These are phyloP conservation scores for Moniliella sp. DNA, from an alignment of 1,284 basidiomycete species.

Conservation along the genomic window DNA sequence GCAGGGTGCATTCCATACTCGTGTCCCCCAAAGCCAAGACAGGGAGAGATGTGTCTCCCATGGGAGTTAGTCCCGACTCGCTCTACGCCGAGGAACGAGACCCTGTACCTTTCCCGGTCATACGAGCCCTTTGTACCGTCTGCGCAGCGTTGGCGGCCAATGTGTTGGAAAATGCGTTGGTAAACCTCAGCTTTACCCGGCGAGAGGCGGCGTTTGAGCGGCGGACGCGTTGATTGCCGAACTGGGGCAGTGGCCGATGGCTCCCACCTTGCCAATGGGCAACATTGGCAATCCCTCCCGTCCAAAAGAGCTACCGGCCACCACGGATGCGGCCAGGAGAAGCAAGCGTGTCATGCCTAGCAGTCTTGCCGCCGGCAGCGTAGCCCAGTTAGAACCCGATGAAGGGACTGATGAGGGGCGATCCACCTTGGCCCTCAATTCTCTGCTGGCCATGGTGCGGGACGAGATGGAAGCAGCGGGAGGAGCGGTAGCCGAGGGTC, in stretches of 20 bases:
- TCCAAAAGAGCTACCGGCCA: too few species aligned
- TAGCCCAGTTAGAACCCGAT: too few species aligned
- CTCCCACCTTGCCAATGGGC: constrained; percentile 8
- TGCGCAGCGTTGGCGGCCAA: constrained; percentile 21
- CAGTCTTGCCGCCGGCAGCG: too few species aligned
- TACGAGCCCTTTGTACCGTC: constrained; percentile 20
- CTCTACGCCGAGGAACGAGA: constrained; percentile 1
- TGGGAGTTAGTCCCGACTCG: background rate
- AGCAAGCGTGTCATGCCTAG: too few species aligned
- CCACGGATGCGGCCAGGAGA: too few species aligned
- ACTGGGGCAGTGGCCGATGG: constrained; percentile 32
- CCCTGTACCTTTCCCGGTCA: constrained; percentile 8
- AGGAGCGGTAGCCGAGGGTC: constrained; percentile 6
- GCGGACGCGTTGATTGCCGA: constrained; percentile 20
- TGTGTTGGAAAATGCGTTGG: constrained; percentile 27
- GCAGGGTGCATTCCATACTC: constrained; percentile 18
- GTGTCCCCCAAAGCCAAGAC: constrained; percentile 11
- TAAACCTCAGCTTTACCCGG: constrained; percentile 22
- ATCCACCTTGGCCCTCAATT: too few species aligned
- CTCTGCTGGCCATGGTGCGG: too few species aligned
- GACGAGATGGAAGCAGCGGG: too few species aligned
- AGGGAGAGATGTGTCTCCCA: too few species aligned
- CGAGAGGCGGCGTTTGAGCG: constrained; percentile 22
- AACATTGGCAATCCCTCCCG: constrained; percentile 5
- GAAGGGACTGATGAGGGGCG: too few species aligned